A percentile compares a stretch with the other conserved stretches of the same genome.
phyloP scores from a whole-genome alignment of 306 rosid species.

The Acacia confusa region DNA sequence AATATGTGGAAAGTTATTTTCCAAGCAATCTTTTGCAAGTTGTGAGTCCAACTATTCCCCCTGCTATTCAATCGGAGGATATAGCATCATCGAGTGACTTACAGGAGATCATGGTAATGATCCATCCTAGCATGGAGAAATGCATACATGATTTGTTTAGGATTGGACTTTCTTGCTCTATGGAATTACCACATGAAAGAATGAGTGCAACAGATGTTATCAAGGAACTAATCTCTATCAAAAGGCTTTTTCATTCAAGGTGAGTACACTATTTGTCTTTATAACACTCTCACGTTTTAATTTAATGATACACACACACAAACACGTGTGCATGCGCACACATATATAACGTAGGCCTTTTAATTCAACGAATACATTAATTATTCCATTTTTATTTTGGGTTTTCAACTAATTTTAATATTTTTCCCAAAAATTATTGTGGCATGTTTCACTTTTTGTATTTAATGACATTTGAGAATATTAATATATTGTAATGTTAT shows the following conservation, averaged over 20 bases:
- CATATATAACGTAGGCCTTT: too few species aligned
- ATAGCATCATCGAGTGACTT: neutral
- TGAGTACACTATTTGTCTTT: neutral
- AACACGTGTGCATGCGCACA: too few species aligned
- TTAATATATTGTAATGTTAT: too few species aligned
- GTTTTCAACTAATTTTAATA: too few species aligned
- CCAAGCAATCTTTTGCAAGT: neutral
- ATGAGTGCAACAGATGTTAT: neutral
- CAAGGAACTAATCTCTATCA: neutral
- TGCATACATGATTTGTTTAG: neutral
- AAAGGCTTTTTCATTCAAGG: neutral
- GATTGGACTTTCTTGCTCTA: neutral
- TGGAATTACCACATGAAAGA: neutral
- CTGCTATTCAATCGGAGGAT: neutral
- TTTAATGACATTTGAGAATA: too few species aligned
- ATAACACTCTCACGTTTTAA: too few species aligned
- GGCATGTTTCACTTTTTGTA: too few species aligned
- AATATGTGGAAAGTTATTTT: neutral
- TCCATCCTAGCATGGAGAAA: neutral
- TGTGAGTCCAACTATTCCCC: neutral
- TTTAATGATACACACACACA: too few species aligned
- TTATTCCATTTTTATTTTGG: too few species aligned
- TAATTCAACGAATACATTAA: too few species aligned
- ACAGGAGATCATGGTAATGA: neutral
- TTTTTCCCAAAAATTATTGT: too few species aligned